Conservation (phyloP, 441 rosid species). For the Macaranga tanarius region DNA sequence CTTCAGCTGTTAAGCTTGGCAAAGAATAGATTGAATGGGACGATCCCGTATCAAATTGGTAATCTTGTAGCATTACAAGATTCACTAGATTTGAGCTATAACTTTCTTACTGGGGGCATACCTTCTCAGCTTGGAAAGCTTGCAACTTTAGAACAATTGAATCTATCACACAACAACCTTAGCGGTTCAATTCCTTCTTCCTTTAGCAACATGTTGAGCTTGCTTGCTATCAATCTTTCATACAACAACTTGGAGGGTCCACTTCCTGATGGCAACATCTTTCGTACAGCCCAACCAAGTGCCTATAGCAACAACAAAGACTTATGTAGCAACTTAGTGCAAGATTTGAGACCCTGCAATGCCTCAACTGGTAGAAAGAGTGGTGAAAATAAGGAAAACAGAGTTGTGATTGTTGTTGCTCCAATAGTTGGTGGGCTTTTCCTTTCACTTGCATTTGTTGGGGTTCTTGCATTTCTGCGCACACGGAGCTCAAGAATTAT, state of each 20-base stretch:
- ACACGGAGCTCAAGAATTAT: background rate
- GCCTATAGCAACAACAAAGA: constrained; percentile 31
- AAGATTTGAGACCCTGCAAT: constrained; percentile 33
- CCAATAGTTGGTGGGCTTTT: constrained; percentile 13
- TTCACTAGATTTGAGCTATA: constrained; percentile 33
- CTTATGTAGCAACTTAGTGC: constrained; percentile 26
- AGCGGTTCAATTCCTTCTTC: constrained; percentile 30
- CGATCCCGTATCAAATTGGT: constrained; percentile 34
- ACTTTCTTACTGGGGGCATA: constrained; percentile 27
- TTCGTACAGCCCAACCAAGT: constrained; percentile 16
- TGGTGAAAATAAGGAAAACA: background rate
- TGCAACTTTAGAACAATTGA: constrained; percentile 24
- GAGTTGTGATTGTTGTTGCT: constrained; percentile 16
- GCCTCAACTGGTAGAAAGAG: background rate
- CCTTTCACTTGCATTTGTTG: constrained; percentile 5
- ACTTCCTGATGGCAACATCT: constrained; percentile 26
- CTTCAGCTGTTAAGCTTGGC: constrained; percentile 25
- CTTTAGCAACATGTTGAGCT: constrained; percentile 26
- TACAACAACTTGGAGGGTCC: constrained; percentile 36
- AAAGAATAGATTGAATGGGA: constrained; percentile 20
- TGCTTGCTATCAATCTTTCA: constrained; percentile 29
- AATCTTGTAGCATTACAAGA: constrained; percentile 21
- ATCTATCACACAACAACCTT: constrained; percentile 36
- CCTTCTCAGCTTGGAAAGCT: constrained; percentile 31
- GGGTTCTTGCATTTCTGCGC: constrained; percentile 10